phyloP scores from a whole-genome alignment of 345 rosid genomes.

The Trapa incisa region DNA sequence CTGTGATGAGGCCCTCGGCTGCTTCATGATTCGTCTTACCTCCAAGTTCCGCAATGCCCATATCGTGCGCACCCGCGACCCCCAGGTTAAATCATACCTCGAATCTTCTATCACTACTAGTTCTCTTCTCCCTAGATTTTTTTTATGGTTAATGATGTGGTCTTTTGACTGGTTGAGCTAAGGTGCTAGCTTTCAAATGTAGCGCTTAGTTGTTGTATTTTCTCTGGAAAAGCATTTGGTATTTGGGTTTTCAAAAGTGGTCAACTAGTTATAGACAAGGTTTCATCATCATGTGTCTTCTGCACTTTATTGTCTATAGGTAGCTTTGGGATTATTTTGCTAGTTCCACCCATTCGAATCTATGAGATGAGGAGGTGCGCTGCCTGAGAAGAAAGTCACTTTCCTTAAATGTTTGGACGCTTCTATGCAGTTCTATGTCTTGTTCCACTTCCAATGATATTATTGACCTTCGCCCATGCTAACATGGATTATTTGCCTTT shows the following conservation, averaged over 20 bases:
- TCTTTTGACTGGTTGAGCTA: too few species aligned
- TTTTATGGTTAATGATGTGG: neutral
- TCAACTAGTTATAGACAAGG: neutral
- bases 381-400: too few species aligned
- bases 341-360: neutral
- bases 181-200: too few species aligned
- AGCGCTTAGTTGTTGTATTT: neutral
- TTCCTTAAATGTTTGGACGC: too few species aligned
- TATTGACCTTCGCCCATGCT: too few species aligned
- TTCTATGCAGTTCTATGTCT: too few species aligned
- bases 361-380: too few species aligned
- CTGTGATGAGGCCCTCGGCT: slow-evolving; percentile 96
- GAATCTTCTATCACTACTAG: neutral
- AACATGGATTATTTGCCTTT: too few species aligned
- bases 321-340: neutral
- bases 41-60: slow-evolving; percentile 60
- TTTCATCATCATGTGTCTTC: neutral
- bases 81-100: slow-evolving; percentile 30
- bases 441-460: too few species aligned
- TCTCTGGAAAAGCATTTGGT: neutral
- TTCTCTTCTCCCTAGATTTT: neutral
- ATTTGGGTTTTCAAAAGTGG: neutral
- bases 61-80: slow-evolving; percentile 73
- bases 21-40: slow-evolving; percentile 96
- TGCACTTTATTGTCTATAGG: neutral